phyloP scores from a whole-genome alignment of 1,139 yeast genomes.

The Chernovozyma aurita region DNA sequence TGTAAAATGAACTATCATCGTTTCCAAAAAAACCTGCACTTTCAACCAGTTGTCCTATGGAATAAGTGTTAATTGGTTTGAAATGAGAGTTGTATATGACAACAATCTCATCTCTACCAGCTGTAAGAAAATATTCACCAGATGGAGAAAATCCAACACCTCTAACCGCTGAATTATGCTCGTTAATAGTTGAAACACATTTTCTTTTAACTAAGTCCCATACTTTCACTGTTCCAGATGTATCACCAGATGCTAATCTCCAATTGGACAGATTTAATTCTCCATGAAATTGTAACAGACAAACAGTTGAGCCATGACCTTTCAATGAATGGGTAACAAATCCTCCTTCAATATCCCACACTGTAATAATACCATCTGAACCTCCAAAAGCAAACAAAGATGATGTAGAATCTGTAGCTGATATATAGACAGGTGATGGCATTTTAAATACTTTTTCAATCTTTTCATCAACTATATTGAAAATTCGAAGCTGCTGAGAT shows the following conservation, averaged over 20 bases:
- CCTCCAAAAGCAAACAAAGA: slow-evolving; percentile 91
- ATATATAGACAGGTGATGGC: slow-evolving; percentile 77
- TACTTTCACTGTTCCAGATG: slow-evolving; percentile 77
- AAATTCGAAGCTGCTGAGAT: slow-evolving; percentile 75
- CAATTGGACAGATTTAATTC: slow-evolving; percentile 66
- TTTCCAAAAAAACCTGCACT: slow-evolving; percentile 60
- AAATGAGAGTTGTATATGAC: slow-evolving; percentile 57
- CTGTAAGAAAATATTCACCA: slow-evolving; percentile 66
- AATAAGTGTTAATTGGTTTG: slow-evolving; percentile 61
- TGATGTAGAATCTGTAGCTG: slow-evolving; percentile 74
- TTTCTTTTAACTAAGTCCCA: slow-evolving; percentile 90
- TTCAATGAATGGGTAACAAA: slow-evolving; percentile 84
- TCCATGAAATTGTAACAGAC: slow-evolving; percentile 73
- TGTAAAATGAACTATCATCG: slow-evolving; percentile 41
- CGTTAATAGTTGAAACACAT: slow-evolving; percentile 56
- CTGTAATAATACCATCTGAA: slow-evolving; percentile 87
- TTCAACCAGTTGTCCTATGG: slow-evolving; percentile 78
- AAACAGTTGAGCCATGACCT: slow-evolving; percentile 93
- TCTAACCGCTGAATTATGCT: slow-evolving; percentile 83
- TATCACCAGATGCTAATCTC: slow-evolving; percentile 83
- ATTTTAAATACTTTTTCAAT: slow-evolving; percentile 46
- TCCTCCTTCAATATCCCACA: slow-evolving; percentile 90
- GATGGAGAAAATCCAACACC: slow-evolving; percentile 63
- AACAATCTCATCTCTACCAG: slow-evolving; percentile 85
- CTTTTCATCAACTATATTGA: slow-evolving; percentile 14